Conservation (phyloP, 2,329 filamentous ascomycete genomes). For the Cercospora sojina region DNA sequence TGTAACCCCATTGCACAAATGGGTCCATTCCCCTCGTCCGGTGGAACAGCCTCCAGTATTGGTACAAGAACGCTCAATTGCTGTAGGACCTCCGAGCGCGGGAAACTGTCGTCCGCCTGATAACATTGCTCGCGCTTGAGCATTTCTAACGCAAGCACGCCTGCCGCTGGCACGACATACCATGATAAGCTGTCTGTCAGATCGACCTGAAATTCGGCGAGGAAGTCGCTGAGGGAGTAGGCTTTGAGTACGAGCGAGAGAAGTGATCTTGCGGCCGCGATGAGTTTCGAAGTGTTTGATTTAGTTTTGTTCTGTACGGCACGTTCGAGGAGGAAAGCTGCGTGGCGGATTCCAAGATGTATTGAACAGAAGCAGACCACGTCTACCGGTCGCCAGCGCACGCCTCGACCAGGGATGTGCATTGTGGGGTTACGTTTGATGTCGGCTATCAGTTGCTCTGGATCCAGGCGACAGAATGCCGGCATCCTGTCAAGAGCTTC, state of each 20-base stretch:
- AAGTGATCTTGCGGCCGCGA: slow-evolving; percentile 18
- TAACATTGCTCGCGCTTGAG: slow-evolving; percentile 20
- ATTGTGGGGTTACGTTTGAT: slow-evolving; percentile 18
- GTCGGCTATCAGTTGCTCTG: slow-evolving; percentile 18
- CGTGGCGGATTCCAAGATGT: slow-evolving; percentile 16
- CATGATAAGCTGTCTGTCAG: slow-evolving; percentile 23
- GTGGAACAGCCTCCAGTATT: slow-evolving; percentile 19
- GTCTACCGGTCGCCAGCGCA: slow-evolving; percentile 21
- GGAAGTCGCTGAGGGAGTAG: slow-evolving; percentile 16
- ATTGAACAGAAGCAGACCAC: slow-evolving; percentile 18
- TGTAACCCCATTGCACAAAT: slow-evolving; percentile 26
- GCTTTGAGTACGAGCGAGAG: slow-evolving; percentile 21
- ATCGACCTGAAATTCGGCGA: slow-evolving; percentile 22
- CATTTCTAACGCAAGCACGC: slow-evolving; percentile 27
- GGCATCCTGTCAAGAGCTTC: slow-evolving; percentile 17
- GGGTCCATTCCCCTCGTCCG: slow-evolving; percentile 24
- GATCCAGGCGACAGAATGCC: slow-evolving; percentile 17
- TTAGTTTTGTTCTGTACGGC: slow-evolving; percentile 20
- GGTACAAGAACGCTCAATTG: slow-evolving; percentile 23
- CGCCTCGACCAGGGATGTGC: slow-evolving; percentile 14
- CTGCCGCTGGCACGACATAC: slow-evolving; percentile 23
- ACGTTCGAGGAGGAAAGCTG: slow-evolving; percentile 26
- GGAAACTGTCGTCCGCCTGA: slow-evolving; percentile 16
- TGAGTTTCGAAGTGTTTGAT: slow-evolving; percentile 15
- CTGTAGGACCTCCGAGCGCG: slow-evolving; percentile 23